A percentile compares a stretch with the other conserved stretches of the same genome.
phyloP scores from a whole-genome alignment of 1,284 basidiomycete genomes.

The Anthracocystis setariae region DNA sequence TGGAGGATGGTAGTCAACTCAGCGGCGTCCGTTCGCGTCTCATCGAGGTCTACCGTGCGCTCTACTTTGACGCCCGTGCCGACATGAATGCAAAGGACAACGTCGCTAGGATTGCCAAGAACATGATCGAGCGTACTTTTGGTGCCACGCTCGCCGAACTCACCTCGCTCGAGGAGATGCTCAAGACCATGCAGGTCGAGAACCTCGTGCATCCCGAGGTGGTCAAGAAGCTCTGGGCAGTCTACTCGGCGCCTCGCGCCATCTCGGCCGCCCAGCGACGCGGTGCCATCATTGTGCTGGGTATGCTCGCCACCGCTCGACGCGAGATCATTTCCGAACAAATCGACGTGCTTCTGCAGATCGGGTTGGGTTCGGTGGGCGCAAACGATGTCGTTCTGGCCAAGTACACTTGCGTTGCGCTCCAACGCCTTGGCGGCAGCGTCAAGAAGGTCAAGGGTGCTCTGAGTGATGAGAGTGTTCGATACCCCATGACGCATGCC shows the following conservation, averaged over 20 bases:
- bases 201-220: constrained; percentile 85
- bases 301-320: constrained; percentile 91
- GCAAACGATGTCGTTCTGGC: constrained; percentile 82
- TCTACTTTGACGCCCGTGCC: constrained; percentile 79
- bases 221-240: constrained; percentile 90
- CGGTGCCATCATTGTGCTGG: constrained; percentile 91
- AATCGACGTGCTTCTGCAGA: constrained; percentile 83
- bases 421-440: constrained; percentile 90
- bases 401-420: constrained; percentile 89
- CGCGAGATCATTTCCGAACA: constrained; percentile 85
- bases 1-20: constrained; percentile 81
- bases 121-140: constrained; percentile 77
- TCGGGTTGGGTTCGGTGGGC: constrained; percentile 87
- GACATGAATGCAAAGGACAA: constrained; percentile 81
- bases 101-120: constrained; percentile 93
- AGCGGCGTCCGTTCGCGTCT: constrained; percentile 88
- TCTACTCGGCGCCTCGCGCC: constrained; percentile 73
- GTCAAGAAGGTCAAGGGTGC: constrained; percentile 92
- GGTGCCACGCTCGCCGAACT: constrained; percentile 89
- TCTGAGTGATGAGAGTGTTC: constrained; percentile 83
- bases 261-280: constrained; percentile 82
- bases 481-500: constrained; percentile 86
- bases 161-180: constrained; percentile 93
- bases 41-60: constrained; percentile 85
- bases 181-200: constrained; percentile 88